Evolutionary conservation across 2,329 filamentous ascomycete genomes (phyloP).

Genomic region (Colletotrichum musae): DNA sequence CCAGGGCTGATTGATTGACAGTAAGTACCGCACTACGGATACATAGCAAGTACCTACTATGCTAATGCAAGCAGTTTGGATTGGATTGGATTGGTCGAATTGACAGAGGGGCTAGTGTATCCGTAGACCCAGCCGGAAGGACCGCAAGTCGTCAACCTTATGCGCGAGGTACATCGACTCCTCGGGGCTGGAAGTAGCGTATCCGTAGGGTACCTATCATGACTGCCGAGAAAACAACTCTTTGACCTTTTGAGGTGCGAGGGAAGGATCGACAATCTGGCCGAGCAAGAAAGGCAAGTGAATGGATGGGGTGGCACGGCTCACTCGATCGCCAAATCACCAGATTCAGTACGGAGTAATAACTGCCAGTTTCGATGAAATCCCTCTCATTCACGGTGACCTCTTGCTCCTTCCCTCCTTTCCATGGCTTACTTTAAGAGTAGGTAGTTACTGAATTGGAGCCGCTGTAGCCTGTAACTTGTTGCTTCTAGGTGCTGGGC

Average conservation of each 20-base stretch:
- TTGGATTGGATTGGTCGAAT: neutral
- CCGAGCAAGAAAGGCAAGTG: neutral
- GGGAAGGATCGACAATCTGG: slow-evolving; percentile 26
- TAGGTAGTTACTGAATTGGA: too few species aligned
- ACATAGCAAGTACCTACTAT: too few species aligned
- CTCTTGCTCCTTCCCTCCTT: neutral
- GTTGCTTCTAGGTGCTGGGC: too few species aligned
- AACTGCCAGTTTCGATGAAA: neutral
- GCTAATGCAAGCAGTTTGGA: neutral
- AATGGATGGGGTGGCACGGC: slow-evolving; percentile 13
- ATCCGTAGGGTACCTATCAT: neutral
- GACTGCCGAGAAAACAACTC: slow-evolving; percentile 15
- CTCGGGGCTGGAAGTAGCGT: too few species aligned
- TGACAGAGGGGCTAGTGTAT: neutral
- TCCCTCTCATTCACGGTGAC: neutral
- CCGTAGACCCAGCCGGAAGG: slow-evolving; percentile 18
- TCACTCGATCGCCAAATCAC: neutral
- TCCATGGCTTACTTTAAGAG: too few species aligned
- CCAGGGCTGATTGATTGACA: too few species aligned
- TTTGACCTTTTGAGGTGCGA: slow-evolving; percentile 1
- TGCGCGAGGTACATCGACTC: neutral
- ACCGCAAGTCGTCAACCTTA: neutral
- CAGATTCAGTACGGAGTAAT: too few species aligned
- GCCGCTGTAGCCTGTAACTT: too few species aligned
- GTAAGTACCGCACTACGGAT: too few species aligned